A percentile compares a stretch with the other conserved stretches of the same genome.
phyloP scores from a whole-genome alignment of 768 basidiomycete species.

The Daedalea quercina region DNA sequence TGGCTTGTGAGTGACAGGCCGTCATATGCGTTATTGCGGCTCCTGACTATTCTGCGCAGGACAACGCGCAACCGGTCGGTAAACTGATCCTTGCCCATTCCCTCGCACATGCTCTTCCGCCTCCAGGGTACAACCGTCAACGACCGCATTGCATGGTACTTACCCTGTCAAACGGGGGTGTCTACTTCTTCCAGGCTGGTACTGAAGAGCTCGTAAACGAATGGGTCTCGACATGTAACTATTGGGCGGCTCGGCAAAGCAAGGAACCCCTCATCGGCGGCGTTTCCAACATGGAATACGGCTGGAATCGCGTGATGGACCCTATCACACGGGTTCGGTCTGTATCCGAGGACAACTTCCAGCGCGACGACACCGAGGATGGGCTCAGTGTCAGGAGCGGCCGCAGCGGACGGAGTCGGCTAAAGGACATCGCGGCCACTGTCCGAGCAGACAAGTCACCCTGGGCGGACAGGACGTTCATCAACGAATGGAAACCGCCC shows the following conservation, averaged over 20 bases:
- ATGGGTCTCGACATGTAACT: conserved; percentile 99
- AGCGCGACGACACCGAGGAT: conserved; percentile 46
- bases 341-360: conserved; percentile 48
- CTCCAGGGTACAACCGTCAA: conserved; percentile 86
- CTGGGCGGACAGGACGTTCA: conserved; percentile 64
- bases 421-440: conserved; percentile 61
- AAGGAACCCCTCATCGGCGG: conserved; percentile 95
- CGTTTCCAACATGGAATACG: conserved; percentile 99
- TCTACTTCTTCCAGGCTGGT: conserved; percentile 98
- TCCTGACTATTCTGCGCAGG: conserved; percentile 34
- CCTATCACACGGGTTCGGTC: conserved; percentile 43
- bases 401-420: conserved; percentile 67
- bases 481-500: conserved; percentile 95
- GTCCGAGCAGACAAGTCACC: conserved; percentile 65
- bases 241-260: conserved; percentile 94
- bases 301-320: conserved; percentile 82
- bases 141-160: conserved; percentile 95
- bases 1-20: conserved; percentile 74
- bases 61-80: conserved; percentile 85
- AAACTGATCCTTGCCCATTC: conserved; percentile 81
- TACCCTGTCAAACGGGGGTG: conserved; percentile 79
- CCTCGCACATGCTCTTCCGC: conserved; percentile 78
- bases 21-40: background rate
- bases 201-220: conserved; percentile 98
- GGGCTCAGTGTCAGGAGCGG: conserved; percentile 69